Conservation (phyloP, 2,329 filamentous ascomycete genomes). For the Penicillium sp. region DNA sequence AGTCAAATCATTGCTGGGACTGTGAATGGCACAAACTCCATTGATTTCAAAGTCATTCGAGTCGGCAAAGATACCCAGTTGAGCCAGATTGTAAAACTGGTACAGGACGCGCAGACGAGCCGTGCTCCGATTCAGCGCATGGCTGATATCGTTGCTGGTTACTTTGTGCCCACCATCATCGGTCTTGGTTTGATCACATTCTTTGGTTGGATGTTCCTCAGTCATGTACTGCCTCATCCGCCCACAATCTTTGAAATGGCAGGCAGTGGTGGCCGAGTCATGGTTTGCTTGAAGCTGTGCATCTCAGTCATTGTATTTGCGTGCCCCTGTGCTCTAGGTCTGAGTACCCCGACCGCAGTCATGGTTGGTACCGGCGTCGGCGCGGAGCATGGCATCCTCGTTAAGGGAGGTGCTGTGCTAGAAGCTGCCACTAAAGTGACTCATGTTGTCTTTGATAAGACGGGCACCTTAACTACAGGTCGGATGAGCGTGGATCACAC, state of each 20-base stretch:
- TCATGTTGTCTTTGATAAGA: slow-evolving; percentile 92
- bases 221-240: slow-evolving; percentile 78
- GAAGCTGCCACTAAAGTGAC: slow-evolving; percentile 89
- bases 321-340: slow-evolving; percentile 92
- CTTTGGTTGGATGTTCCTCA: slow-evolving; percentile 88
- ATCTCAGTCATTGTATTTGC: slow-evolving; percentile 99
- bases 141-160: slow-evolving; percentile 86
- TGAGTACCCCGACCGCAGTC: slow-evolving; percentile 93
- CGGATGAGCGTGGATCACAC: slow-evolving; percentile 87
- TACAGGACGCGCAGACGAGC: slow-evolving; percentile 93
- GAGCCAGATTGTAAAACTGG: slow-evolving; percentile 96
- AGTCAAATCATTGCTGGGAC: slow-evolving; percentile 84
- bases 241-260: slow-evolving; percentile 81
- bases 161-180: slow-evolving; percentile 90
- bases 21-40: slow-evolving; percentile 86
- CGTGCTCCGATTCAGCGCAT: slow-evolving; percentile 92
- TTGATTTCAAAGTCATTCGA: slow-evolving; percentile 89
- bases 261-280: slow-evolving; percentile 82
- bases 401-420: slow-evolving; percentile 90
- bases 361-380: slow-evolving; percentile 99
- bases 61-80: slow-evolving; percentile 94
- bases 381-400: slow-evolving; percentile 92
- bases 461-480: slow-evolving; percentile 87
- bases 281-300: slow-evolving; percentile 96
- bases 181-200: slow-evolving; percentile 83